These are phyloP conservation scores for Mycena latifolia DNA, from an alignment of 768 basidiomycete genomes.

Conservation along the genomic window DNA sequence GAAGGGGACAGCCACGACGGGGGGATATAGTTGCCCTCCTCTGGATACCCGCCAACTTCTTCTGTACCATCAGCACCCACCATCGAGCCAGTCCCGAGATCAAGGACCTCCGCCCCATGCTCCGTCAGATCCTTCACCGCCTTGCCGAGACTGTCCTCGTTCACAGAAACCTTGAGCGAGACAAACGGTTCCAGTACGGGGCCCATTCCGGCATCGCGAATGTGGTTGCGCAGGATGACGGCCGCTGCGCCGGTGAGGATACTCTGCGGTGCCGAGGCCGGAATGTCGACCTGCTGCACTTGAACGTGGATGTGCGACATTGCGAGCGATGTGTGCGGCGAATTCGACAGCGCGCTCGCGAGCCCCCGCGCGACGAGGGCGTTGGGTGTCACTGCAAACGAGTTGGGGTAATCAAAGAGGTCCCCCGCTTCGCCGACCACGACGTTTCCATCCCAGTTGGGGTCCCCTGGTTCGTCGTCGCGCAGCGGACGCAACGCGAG, in stretches of 20 bases:
- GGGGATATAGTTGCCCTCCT: slow-evolving; percentile 81
- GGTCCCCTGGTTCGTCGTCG: slow-evolving; percentile 70
- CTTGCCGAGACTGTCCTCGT: slow-evolving; percentile 77
- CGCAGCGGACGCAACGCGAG: slow-evolving; percentile 68
- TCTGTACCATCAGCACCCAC: slow-evolving; percentile 50
- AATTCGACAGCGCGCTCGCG: slow-evolving; percentile 78
- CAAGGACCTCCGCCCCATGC: slow-evolving; percentile 82
- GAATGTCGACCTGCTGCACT: slow-evolving; percentile 58
- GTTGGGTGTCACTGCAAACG: slow-evolving; percentile 57
- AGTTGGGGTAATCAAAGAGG: slow-evolving; percentile 65
- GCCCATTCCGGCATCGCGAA: slow-evolving; percentile 76
- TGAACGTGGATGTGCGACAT: slow-evolving; percentile 74
- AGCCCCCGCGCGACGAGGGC: slow-evolving; percentile 77
- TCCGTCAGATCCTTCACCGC: slow-evolving; percentile 90
- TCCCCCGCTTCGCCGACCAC: slow-evolving; percentile 68
- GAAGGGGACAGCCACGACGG: slow-evolving; percentile 85
- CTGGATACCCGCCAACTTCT: slow-evolving; percentile 59
- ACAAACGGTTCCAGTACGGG: slow-evolving; percentile 86
- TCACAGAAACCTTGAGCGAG: slow-evolving; percentile 73
- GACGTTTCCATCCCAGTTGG: slow-evolving; percentile 83
- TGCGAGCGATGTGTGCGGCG: slow-evolving; percentile 82
- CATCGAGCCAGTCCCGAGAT: slow-evolving; percentile 65
- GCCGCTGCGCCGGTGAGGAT: slow-evolving; percentile 76
- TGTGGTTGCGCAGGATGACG: slow-evolving; percentile 69
- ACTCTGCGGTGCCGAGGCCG: slow-evolving; percentile 58